These are phyloP conservation scores for Infundibulicybe gibba DNA, from an alignment of 768 basidiomycete genomes.

Conservation along the genomic window DNA sequence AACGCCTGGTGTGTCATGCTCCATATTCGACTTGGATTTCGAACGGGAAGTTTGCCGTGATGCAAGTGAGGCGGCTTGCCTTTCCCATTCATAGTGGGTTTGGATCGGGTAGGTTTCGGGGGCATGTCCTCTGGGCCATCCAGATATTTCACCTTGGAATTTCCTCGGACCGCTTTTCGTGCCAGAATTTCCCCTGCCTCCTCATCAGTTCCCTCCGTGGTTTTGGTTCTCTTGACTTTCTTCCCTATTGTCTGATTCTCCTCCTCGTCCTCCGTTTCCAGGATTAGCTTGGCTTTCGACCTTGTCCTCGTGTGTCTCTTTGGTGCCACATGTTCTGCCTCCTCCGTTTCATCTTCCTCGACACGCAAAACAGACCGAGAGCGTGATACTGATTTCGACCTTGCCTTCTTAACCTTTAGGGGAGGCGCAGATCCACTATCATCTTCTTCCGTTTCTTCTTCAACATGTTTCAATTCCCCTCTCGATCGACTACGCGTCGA, in stretches of 20 bases:
- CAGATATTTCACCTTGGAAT: no score
- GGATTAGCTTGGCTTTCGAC: constrained; percentile 6
- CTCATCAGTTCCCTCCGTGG: constrained; percentile 1
- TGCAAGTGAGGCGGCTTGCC: no score
- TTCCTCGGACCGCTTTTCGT: no score
- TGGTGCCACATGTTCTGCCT: constrained; percentile 4
- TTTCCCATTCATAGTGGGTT: no score
- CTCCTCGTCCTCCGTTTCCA: constrained; percentile 4
- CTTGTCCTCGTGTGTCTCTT: constrained; percentile 9
- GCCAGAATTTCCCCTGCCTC: constrained; percentile 4
- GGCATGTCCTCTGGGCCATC: no score
- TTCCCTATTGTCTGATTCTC: constrained; percentile 3
- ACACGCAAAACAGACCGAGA: constrained; percentile 2
- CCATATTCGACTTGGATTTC: background rate
- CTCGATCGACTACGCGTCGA: constrained; percentile 12
- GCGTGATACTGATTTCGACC: constrained; percentile 19
- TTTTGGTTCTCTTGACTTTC: constrained; percentile 6
- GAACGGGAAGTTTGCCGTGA: no score
- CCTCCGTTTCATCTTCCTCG: constrained; percentile 11
- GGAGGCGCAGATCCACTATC: background rate
- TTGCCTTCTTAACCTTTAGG: constrained; percentile 10
- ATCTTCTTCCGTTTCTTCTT: constrained; percentile 9
- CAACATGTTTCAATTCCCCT: constrained; percentile 10
- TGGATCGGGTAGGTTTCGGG: no score
- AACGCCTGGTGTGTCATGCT: constrained; percentile 7